Base-by-base conservation (phyloP, 192 early-diverging fungal species). In the Funneliformis geosporum region DNA sequence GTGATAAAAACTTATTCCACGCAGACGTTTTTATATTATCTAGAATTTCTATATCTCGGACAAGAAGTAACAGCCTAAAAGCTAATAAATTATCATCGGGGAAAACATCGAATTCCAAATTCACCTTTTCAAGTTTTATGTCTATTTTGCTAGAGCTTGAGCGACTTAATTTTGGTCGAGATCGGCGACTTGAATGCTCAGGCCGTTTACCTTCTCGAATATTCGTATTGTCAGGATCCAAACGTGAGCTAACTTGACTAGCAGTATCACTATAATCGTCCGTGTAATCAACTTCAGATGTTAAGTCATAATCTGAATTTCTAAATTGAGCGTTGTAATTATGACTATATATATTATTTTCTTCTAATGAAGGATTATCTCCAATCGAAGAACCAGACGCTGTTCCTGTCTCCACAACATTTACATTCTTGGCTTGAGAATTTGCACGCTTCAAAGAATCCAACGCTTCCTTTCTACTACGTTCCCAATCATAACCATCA, bases 1-100 rank as follows among this genome's bases (percentile, higher is more conserved):
- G 87, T 0, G 92, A 87, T 72, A 96, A 78, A 75, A 96, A 95
- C 80, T 94, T 95, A n/a, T 89, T 82, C 91, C 92, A 96, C 8
- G 83, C 79, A 0, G 93, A 94, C 0, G 92, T 90, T 78, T 87
- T 85, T 39, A 95, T 84, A 73, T 94, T 91, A 79, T 96, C 95
- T 47, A 93, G 88, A 25, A 95, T 89, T 70, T 95, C 95, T 43
- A 95, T 64, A 44, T 94, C 91, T 21, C 83, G 79, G 18, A 95
- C 83, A 9, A 73, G 75, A 0, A 93, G 46, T 0, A 83, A 79
- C 9, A 93, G 73, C 39, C 87, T 86, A 18, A 83, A 86, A 0
- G 88, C 89, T 2, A 83, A 85, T 47, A 87, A 83, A 8, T 85
- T 81, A 8, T 81, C 74, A 23, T 60, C 61, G 7, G 89, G 83